Conservation (phyloP, 768 basidiomycete genomes). For the Rhodotorula diobovata region DNA sequence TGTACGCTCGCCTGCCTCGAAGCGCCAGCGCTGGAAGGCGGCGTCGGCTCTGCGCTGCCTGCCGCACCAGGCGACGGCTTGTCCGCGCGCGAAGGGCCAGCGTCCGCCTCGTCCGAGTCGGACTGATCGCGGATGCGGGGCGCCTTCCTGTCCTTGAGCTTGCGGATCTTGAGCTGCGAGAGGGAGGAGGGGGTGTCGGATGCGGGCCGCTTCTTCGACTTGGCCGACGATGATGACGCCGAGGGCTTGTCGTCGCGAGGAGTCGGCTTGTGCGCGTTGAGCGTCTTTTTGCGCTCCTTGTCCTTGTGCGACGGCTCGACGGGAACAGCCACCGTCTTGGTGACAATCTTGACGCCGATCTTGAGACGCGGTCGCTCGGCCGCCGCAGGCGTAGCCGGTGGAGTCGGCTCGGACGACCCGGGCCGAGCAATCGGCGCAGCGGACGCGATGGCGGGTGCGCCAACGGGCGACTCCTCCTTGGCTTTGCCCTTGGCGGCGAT, state of each 20-base stretch:
- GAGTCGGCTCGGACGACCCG: too few relatives aligned
- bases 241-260: not conserved
- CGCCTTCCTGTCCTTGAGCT: slow-evolving; percentile 17
- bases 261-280: not conserved
- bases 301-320: slow-evolving; percentile 2
- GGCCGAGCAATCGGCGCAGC: not conserved
- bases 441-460: not conserved
- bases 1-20: slow-evolving; percentile 13
- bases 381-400: not conserved
- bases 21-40: not conserved
- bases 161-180: slow-evolving; percentile 23
- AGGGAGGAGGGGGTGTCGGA: not conserved
- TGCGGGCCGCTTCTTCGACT: not conserved
- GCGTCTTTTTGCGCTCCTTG: slow-evolving; percentile 8
- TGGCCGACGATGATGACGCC: not conserved
- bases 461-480: not conserved
- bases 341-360: slow-evolving; percentile 17
- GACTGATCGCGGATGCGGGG: slow-evolving; percentile 14
- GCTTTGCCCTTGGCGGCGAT: not conserved
- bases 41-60: not conserved
- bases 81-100: not conserved
- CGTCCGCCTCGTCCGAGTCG: not conserved
- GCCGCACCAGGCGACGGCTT: slow-evolving; percentile 1
- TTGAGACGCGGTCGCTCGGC: not conserved
- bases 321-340: slow-evolving; percentile 1